phyloP scores from a whole-genome alignment of 108 stramenopile genomes.

The Cyclotella sp. region DNA sequence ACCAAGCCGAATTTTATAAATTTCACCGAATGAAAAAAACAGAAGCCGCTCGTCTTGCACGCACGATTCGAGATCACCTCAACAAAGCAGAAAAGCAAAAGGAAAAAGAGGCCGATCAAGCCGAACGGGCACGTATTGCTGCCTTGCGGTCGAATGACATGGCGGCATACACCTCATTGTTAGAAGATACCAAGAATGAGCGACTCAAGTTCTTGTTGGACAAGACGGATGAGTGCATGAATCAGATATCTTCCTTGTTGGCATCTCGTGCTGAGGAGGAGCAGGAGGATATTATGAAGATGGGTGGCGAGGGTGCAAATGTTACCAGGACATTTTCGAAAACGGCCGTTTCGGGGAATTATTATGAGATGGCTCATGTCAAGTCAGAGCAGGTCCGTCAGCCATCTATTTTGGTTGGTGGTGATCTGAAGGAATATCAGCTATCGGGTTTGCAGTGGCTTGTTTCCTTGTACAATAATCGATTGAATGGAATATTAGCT shows the following conservation, averaged over 20 bases:
- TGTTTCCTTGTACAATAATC: constrained; percentile 92
- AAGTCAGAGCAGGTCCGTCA: constrained; percentile 82
- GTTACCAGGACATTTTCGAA: constrained; percentile 36
- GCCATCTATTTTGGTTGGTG: constrained; percentile 78
- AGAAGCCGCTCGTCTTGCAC: constrained; percentile 63
- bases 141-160: constrained; percentile 89
- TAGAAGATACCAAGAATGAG: constrained; percentile 88
- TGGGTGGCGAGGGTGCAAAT: constrained; percentile 45
- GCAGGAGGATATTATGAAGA: constrained; percentile 35
- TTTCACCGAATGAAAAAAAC: constrained; percentile 70
- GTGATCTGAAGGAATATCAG: constrained; percentile 96
- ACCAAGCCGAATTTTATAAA: constrained; percentile 81
- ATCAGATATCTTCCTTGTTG: constrained; percentile 77
- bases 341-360: constrained; percentile 61
- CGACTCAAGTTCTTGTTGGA: constrained; percentile 84
- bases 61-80: constrained; percentile 70
- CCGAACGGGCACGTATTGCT: constrained; percentile 81
- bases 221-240: constrained; percentile 85
- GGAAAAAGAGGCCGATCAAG: constrained; percentile 74
- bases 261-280: constrained; percentile 67
- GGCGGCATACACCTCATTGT: constrained; percentile 81
- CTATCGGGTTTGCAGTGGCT: constrained; percentile 96
- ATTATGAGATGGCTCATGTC: constrained; percentile 85
- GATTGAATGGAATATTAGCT: constrained; percentile 79
- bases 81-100: constrained; percentile 74